phyloP scores from a whole-genome alignment of 805 yeast genomes.

The Myxozyma kluyveri region DNA sequence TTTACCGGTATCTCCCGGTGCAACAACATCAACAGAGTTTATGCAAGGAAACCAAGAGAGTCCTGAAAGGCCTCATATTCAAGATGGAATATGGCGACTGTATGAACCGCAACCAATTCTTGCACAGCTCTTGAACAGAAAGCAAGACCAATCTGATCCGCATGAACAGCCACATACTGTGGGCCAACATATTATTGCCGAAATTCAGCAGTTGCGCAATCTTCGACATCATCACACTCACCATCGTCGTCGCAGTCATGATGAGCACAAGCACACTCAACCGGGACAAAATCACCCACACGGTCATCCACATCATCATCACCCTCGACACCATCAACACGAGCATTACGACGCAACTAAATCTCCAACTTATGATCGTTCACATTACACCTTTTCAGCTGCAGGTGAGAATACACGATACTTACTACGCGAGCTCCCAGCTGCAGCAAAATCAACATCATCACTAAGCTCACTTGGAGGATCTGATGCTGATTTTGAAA shows the following conservation, averaged over 20 bases:
- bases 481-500: neutral
- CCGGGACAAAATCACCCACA: too few species aligned
- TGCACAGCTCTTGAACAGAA: constrained; percentile 11
- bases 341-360: neutral
- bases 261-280: neutral
- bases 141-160: neutral
- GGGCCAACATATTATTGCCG: neutral
- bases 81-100: constrained; percentile 18
- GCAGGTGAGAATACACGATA: constrained; percentile 13
- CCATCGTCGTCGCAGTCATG: constrained; percentile 2
- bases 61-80: too few species aligned
- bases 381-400: constrained; percentile 23
- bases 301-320: neutral
- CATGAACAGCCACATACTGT: constrained; percentile 5
- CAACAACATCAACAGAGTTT: neutral
- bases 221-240: constrained; percentile 6
- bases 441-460: neutral
- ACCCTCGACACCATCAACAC: neutral
- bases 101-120: constrained; percentile 27
- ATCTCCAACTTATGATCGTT: constrained; percentile 16
- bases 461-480: constrained; percentile 4
- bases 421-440: constrained; percentile 1
- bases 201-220: neutral
- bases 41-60: neutral
- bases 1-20: constrained; percentile 1